Evolutionary conservation across 495 filamentous ascomycete species (phyloP).

Genomic region (Xylona heveae): DNA sequence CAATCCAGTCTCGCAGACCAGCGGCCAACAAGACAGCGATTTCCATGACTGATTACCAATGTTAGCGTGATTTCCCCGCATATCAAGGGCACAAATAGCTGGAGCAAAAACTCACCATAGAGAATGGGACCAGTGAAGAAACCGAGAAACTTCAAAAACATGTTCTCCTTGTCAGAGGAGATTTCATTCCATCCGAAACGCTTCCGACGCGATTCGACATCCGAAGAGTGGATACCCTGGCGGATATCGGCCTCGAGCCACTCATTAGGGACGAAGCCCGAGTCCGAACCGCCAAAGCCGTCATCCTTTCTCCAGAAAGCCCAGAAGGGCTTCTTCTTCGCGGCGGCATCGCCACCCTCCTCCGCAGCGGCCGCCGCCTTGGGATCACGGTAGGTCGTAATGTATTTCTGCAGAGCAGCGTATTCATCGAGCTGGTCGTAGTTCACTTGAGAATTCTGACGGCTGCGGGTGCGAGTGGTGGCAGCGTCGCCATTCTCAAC

Average conservation of each 20-base stretch:
- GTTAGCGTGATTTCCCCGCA: constrained; percentile 10
- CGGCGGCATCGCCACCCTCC: constrained; percentile 21
- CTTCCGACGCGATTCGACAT: constrained; percentile 45
- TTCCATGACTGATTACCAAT: constrained; percentile 46
- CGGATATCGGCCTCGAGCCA: constrained; percentile 55
- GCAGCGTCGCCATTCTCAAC: not conserved
- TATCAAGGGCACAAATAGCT: constrained; percentile 1
- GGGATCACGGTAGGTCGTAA: constrained; percentile 41
- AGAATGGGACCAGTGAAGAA: constrained; percentile 73
- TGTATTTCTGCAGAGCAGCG: constrained; percentile 33
- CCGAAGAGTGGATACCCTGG: constrained; percentile 30
- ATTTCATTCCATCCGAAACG: constrained; percentile 56
- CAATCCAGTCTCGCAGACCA: constrained; percentile 64
- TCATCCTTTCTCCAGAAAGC: constrained; percentile 29
- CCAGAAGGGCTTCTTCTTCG: constrained; percentile 32
- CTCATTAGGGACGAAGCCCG: constrained; percentile 33
- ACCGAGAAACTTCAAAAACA: constrained; percentile 54
- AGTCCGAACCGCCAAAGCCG: constrained; percentile 15
- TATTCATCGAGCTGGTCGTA: constrained; percentile 16
- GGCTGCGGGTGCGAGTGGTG: not conserved
- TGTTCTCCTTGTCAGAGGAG: constrained; percentile 52
- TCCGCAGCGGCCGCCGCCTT: constrained; percentile 33
- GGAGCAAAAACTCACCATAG: constrained; percentile 37
- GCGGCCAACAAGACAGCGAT: constrained; percentile 58
- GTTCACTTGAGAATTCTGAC: too few relatives aligned